Evolutionary conservation across 2,329 filamentous ascomycete genomes (phyloP), one percentile per base, ranked within the genome.

Genomic region (Aphanocladium album): DNA sequence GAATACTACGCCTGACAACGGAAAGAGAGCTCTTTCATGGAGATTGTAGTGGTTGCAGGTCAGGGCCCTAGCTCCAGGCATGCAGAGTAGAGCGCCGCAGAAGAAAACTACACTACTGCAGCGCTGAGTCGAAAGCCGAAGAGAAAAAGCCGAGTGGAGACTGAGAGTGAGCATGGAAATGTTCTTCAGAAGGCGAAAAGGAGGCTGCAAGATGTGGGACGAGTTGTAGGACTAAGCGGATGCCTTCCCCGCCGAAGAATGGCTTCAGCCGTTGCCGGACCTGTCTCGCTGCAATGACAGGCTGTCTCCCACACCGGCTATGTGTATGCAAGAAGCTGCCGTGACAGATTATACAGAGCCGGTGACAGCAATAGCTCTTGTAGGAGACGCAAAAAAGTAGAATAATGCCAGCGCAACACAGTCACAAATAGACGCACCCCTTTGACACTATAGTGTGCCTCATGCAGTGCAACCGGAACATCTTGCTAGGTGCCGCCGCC

Each of bases 241-340:
- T 43, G 56, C 17, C 5, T 58, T 58, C 56, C 56, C 56, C 56
- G 56, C 56, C 25, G 35, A 23, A 25, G 35, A 30, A 30, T 51
- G 47, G 30, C 56, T 58, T 58, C 46, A 58, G 56, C 56, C 35
- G 33, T 51, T 50, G 46, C 30, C 33, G 56, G 50, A 58, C 56
- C 19, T 57, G 54, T 49, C 54, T 57, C 25, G 56, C 35, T 49
- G 30, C 19, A 19, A 25, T 23, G 45, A 37, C 21, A 17, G 14
- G 45, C n/a, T 30, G 47, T 30, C 27, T 57, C 8, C 5, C 33
- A 33, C 21, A 47, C 19, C 33, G 19, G 30, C 25, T 3, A 21
- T 16, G 16, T 5, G 25, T 43, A 30, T 12, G 19, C 16, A 25
- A 11, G 41, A 19, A 49, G 21, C 16, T 23, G 17, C 19, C 9